A percentile compares a stretch with the other conserved stretches of the same genome.
Evolutionary conservation across 345 rosid species (phyloP).

Genomic region (Syzygium aqueum): DNA sequence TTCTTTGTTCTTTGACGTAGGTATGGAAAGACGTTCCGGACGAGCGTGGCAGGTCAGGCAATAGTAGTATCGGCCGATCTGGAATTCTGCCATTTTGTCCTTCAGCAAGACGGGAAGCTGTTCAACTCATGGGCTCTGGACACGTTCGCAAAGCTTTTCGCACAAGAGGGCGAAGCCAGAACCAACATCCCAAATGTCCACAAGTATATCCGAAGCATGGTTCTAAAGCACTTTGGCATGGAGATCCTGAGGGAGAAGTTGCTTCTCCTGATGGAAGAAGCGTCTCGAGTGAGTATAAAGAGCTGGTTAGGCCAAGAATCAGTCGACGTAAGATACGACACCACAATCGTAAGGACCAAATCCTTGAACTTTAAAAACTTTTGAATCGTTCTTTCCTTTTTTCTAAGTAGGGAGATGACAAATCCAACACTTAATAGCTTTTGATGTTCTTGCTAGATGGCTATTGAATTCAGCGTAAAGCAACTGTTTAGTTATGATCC

Average conservation of each 20-base stretch:
- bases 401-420: neutral
- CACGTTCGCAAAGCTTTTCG: constrained; percentile 11
- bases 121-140: constrained; percentile 11
- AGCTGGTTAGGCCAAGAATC: constrained; percentile 6
- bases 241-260: constrained; percentile 7
- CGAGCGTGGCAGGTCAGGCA: constrained; percentile 5
- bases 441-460: constrained; percentile 3
- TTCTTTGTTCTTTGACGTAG: neutral
- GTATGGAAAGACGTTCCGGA: constrained; percentile 14
- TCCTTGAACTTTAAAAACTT: neutral
- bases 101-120: constrained; percentile 8
- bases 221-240: constrained; percentile 8
- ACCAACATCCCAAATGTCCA: neutral
- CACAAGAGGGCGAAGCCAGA: neutral
- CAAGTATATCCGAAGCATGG: constrained; percentile 5
- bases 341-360: neutral
- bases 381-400: neutral
- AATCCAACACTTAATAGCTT: neutral
- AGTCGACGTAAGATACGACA: neutral
- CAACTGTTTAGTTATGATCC: constrained; percentile 11
- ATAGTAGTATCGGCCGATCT: constrained; percentile 15
- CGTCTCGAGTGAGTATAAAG: neutral
- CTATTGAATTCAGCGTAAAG: constrained; percentile 9
- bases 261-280: constrained; percentile 10
- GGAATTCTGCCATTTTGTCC: constrained; percentile 5